Evolutionary conservation across 352 stramenopile genomes (phyloP), one percentile per base, ranked within the genome.

Genomic region (Pythium monospermum): DNA sequence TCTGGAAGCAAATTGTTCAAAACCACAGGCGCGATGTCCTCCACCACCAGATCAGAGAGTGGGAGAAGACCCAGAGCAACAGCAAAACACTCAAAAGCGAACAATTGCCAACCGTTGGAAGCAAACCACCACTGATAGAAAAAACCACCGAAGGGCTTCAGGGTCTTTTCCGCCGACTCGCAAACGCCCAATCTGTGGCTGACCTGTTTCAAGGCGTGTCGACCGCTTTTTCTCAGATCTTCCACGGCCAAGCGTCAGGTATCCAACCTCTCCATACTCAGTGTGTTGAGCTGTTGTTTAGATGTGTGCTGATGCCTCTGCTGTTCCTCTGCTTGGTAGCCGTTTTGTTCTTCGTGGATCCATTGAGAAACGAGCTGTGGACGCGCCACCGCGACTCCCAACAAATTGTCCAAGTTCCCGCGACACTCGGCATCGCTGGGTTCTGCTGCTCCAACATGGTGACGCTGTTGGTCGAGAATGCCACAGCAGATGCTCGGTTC

Each of bases 331-430:
- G 11, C 3, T 45, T 26, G 19, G 18, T 55, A 66, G 76, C 71
- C 13, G 57, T 82, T 33, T 55, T 90, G 22, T 87, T 85, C 40
- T 47, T 90, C 0, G 58, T 87, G 16, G 76, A 90, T 25, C 68
- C 79, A 18, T 68, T 62, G 7, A 73, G 49, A 23, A 84, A 87
- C 19, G 70, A 90, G 28, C 57, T 90, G 2, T 90, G 79, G 79
- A 84, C 74, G 8, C 70, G 82, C 45, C 67, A 64, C 66, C 37
- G 66, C 54, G 23, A 73, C 66, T 30, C 53, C 64, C 4, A 63
- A 74, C 35, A 53, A 28, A 44, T 40, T 22, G 19, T 56, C n/a
- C 72, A 84, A 53, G 67, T 80, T 0, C 69, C 79, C 6, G 73
- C 67, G 3, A 71, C 70, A 22, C 52, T 87, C 1, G 79, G 79